Evolutionary conservation across 495 filamentous ascomycete species (phyloP), one percentile per base, ranked within the genome.

Genomic region (Aspergillus homomorphus): DNA sequence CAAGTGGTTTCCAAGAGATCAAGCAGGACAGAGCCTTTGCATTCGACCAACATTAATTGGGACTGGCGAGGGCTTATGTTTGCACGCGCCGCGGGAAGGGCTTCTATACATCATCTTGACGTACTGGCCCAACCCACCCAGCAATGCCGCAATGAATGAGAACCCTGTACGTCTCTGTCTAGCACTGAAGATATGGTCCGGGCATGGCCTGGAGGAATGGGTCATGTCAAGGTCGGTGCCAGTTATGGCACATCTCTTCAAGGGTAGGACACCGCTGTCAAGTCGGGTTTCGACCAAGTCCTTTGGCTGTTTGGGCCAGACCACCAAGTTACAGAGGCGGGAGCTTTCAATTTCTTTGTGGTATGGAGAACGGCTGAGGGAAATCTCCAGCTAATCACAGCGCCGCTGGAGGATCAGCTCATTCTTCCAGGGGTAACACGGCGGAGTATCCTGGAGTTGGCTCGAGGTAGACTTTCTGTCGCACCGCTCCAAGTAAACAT

Each of bases 361-460:
- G 20, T 26, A 0, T 50, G 46, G 46, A 4, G 12, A 19, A 8
- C 4, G 7, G 3, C 22, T 6, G 21, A 50, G 6, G 21, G 46
- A 4, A 7, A 2, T 5, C 12, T 14, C 1, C 21, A 50, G 46
- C 3, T 50, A 10, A 9, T 50, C 1, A 58, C 56, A 0, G 20
- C 56, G 9, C 56, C 56, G 6, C 28, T 58, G 10, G 21, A 51
- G 0, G 30, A 52, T n/a, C 19, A 38, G 7, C 22, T 42, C 3
- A 52, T 51, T 15, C 48, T 58, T 0, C 46, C 46, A 1, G 56
- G 56, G 12, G 23, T 58, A 3, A 58, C 56, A 1, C 20, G 56
- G 10, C 46, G 45, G 12, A 58, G 56, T 24, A 21, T 51, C 19
- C 46, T 58, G 19, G 56, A 51, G 20, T 5, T 58, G 33, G 56